A percentile compares a stretch with the other conserved stretches of the same genome.
These are phyloP conservation scores for Hypoxylon sp. DNA, from an alignment of 2,329 filamentous ascomycete species.

Conservation along the genomic window DNA sequence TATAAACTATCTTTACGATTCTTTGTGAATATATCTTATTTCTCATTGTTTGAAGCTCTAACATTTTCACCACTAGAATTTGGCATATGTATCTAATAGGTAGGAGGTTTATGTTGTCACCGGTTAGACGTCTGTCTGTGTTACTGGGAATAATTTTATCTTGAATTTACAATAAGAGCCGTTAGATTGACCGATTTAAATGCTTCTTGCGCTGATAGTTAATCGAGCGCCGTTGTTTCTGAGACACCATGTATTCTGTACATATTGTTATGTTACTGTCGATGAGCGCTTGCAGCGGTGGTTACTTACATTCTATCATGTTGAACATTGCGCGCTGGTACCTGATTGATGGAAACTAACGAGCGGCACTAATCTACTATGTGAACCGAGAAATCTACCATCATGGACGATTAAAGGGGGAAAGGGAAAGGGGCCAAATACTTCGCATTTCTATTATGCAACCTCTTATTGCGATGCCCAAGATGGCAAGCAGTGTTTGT, in stretches of 20 bases:
- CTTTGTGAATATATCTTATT: background rate
- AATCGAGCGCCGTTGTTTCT: background rate
- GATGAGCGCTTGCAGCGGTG: background rate
- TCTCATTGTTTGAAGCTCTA: background rate
- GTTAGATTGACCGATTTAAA: background rate
- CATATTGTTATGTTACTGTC: conserved; percentile 1
- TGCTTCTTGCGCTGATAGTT: background rate
- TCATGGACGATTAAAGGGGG: background rate
- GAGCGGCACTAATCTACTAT: background rate
- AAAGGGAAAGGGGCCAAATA: background rate
- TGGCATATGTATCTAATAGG: background rate
- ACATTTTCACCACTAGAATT: background rate
- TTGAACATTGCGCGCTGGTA: conserved; percentile 1
- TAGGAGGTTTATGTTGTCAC: background rate
- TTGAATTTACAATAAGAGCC: background rate
- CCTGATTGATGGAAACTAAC: no score
- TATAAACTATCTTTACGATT: background rate
- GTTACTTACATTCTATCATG: conserved; percentile 14
- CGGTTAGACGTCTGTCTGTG: background rate
- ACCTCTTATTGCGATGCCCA: background rate
- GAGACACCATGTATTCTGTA: background rate
- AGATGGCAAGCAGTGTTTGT: background rate
- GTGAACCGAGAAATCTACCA: background rate
- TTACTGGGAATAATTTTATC: background rate
- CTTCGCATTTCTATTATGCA: background rate